Evolutionary conservation across 768 basidiomycete species (phyloP), one percentile per base, ranked within the genome.

Genomic region (Dioszegia crocea): DNA sequence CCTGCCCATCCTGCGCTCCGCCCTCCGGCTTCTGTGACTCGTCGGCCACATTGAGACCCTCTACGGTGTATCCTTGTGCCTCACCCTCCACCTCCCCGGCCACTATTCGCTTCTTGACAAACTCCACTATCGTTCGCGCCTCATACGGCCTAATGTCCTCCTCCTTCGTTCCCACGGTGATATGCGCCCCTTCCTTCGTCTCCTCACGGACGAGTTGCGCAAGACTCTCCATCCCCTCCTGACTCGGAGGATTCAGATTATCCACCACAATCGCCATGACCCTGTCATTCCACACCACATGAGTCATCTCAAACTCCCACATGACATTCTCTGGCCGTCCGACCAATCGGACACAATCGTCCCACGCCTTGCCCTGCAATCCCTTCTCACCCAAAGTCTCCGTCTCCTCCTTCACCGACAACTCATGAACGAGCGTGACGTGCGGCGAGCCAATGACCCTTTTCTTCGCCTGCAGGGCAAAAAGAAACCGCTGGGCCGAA

Each of bases 261-360:
- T 85, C 85, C 29, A 96, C 83, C 0, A 85, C 84, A 10, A 88
- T 69, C 1, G 88, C 86, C 89, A 97, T 91, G 6, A 91, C 83
- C 27, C 87, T 78, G 23, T 82, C 82, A 64, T 92, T 83, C 84
- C 87, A 91, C 11, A 92, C 77, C 12, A 94, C 75, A 21, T 76
- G 64, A 3, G 74, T 81, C 16, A 96, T 78, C 30, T 73, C 79
- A 63, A 87, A 85, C 21, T 78, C 77, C 76, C 90, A 88, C 54
- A 83, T 60, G 0, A 86, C 85, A 11, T 83, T 80, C 0, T 57
- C 43, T 12, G 68, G 58, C 30, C 61, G 59, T 19, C 61, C 56
- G 10, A 81, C 72, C 23, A 89, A 74, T 5, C 56, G 69, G 17
- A 65, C 68, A 68, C 88, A 89, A 10, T 76, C 73, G 16, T 81